These are phyloP conservation scores for Trypethelium eluteriae DNA, from an alignment of 495 filamentous ascomycete species.

Conservation along the genomic window DNA sequence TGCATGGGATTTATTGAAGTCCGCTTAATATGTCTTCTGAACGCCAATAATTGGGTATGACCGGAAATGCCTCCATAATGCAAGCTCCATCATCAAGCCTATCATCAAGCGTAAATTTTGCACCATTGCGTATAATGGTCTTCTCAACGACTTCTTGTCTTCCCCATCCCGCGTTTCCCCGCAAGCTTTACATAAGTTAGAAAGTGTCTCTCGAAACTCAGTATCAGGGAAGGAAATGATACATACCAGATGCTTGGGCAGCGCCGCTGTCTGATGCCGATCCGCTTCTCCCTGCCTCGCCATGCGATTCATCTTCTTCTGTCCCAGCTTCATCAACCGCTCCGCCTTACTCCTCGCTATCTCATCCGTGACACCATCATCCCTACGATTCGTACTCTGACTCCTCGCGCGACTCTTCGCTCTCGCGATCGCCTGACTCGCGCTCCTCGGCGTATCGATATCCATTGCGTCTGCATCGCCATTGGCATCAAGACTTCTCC, in stretches of 20 bases:
- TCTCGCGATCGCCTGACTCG: constrained; percentile 53
- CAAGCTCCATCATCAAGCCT: neutral
- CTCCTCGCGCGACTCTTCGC: constrained; percentile 74
- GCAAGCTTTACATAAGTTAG: constrained; percentile 42
- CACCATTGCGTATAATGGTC: too few species aligned
- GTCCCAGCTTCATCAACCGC: constrained; percentile 72
- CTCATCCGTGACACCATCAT: constrained; percentile 65
- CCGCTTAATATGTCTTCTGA: too few species aligned
- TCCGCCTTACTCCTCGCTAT: constrained; percentile 68
- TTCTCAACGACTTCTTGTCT: constrained; percentile 44
- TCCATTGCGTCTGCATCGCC: constrained; percentile 71
- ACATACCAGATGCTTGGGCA: constrained; percentile 89
- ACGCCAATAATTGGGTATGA: neutral
- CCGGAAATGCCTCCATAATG: neutral
- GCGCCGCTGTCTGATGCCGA: constrained; percentile 70
- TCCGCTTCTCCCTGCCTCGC: constrained; percentile 93
- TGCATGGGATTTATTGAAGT: too few species aligned
- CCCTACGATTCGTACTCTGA: constrained; percentile 68
- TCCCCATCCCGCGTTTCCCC: constrained; percentile 54
- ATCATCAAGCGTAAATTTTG: too few species aligned
- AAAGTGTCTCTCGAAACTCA: constrained; percentile 6
- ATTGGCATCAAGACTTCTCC: constrained; percentile 51
- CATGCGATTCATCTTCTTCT: constrained; percentile 98
- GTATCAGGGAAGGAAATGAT: neutral
- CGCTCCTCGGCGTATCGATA: constrained; percentile 53